Percentiles rank a stretch among this genome's conserved stretches.
phyloP scores from a whole-genome alignment of 805 yeast genomes.

The Ogataea nonfermentans region DNA sequence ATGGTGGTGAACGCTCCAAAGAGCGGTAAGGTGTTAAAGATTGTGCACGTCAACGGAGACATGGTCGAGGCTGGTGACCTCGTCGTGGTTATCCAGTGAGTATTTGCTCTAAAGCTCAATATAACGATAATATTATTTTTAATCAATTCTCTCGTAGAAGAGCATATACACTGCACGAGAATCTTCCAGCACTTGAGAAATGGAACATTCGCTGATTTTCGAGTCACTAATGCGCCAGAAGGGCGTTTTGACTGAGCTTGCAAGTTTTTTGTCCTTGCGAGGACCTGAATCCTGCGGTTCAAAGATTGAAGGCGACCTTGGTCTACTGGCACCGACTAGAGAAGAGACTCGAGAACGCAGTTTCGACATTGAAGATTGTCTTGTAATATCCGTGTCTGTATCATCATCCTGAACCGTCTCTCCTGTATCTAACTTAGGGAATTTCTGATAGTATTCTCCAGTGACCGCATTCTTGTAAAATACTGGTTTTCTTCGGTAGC shows the following conservation, averaged over 20 bases:
- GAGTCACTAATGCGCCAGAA: constrained; percentile 89
- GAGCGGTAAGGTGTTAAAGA: constrained; percentile 68
- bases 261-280: constrained; percentile 44
- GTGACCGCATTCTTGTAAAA: constrained; percentile 41
- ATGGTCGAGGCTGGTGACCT: constrained; percentile 97
- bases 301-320: constrained; percentile 12
- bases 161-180: constrained; percentile 80
- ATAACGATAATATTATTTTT: neutral
- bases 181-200: constrained; percentile 60
- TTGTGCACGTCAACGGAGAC: constrained; percentile 83
- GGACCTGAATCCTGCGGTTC: constrained; percentile 2
- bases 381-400: constrained; percentile 3
- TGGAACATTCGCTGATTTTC: constrained; percentile 57
- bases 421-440: constrained; percentile 17
- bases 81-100: constrained; percentile 63
- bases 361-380: constrained; percentile 18
- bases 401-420: neutral
- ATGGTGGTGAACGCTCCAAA: constrained; percentile 79
- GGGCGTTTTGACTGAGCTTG: constrained; percentile 55
- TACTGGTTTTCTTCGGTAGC: constrained; percentile 74
- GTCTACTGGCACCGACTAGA: constrained; percentile 18
- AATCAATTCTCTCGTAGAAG: constrained; percentile 64
- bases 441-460: constrained; percentile 25
- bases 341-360: constrained; percentile 26
- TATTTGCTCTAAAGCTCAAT: neutral